A percentile compares a stretch with the other conserved stretches of the same genome.
phyloP scores from a whole-genome alignment of 768 basidiomycete genomes.

The Hortiboletus flavorubellus region DNA sequence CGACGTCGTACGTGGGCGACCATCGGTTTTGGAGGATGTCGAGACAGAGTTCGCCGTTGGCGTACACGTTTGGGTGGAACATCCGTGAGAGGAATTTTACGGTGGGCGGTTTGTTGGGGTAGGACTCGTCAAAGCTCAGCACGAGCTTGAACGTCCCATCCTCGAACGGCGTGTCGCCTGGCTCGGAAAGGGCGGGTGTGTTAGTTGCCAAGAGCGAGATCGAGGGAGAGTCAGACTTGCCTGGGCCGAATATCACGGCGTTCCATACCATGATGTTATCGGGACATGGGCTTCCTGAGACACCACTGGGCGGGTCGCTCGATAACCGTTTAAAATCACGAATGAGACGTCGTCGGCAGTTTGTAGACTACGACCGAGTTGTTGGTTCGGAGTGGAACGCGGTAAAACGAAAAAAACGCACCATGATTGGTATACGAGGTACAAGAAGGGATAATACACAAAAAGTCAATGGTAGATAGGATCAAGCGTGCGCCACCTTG shows the following conservation, averaged over 20 bases:
- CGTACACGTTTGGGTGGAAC: slow-evolving; percentile 99
- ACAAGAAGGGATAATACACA: background rate
- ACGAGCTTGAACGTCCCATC: slow-evolving; percentile 98
- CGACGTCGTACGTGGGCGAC: slow-evolving; percentile 99
- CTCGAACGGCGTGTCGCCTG: slow-evolving; percentile 98
- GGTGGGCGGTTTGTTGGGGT: slow-evolving; percentile 97
- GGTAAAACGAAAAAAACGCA: slow-evolving; percentile 1
- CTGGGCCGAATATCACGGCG: slow-evolving; percentile 98
- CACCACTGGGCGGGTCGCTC: slow-evolving; percentile 91
- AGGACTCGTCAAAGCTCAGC: slow-evolving; percentile 94
- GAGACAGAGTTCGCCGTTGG: slow-evolving; percentile 95
- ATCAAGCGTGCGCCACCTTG: slow-evolving; percentile 9
- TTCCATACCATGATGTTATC: slow-evolving; percentile 99
- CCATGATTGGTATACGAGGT: slow-evolving; percentile 16
- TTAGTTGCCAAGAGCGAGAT: background rate
- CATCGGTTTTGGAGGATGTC: slow-evolving; percentile 99
- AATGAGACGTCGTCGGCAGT: slow-evolving; percentile 92
- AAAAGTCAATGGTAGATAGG: background rate
- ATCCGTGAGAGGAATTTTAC: slow-evolving; percentile 96
- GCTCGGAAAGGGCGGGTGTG: background rate
- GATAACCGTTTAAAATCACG: slow-evolving; percentile 97
- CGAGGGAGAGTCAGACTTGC: slow-evolving; percentile 43
- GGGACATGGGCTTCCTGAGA: slow-evolving; percentile 94
- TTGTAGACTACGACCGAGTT: slow-evolving; percentile 65
- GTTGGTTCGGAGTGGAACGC: background rate